phyloP scores from a whole-genome alignment of 345 rosid genomes.

The Theobroma cacao region DNA sequence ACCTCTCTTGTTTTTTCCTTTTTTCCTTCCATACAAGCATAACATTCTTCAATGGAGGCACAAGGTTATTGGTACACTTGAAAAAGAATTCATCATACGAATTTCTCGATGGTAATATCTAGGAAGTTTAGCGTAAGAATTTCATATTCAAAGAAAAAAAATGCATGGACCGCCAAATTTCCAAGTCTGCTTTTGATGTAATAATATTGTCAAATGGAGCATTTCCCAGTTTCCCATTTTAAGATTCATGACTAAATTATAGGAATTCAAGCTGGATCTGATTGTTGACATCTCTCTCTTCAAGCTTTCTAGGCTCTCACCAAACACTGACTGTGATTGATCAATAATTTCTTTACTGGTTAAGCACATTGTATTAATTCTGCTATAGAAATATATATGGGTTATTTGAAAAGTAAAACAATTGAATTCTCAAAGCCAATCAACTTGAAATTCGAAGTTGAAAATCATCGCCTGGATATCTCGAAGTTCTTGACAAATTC shows the following conservation, averaged over 20 bases:
- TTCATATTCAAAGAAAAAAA: neutral
- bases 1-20: neutral
- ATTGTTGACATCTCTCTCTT: neutral
- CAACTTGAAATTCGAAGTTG: no score
- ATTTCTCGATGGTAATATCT: neutral
- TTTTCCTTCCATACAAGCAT: neutral
- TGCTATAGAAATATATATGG: no score
- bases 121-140: neutral
- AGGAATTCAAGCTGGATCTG: no score
- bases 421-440: no score
- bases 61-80: neutral
- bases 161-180: neutral
- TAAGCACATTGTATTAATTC: no score
- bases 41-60: neutral
- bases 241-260: no score
- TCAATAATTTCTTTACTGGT: neutral
- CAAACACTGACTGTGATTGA: neutral
- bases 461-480: no score
- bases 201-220: neutral
- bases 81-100: neutral
- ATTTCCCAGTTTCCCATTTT: neutral
- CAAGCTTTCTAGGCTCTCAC: neutral
- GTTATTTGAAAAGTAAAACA: no score
- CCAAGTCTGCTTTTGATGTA: neutral
- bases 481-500: no score